A percentile compares a stretch with the other conserved stretches of the same genome.
Evolutionary conservation across 2,329 filamentous ascomycete genomes (phyloP).

Genomic region (Hymenoscyphus linearis): DNA sequence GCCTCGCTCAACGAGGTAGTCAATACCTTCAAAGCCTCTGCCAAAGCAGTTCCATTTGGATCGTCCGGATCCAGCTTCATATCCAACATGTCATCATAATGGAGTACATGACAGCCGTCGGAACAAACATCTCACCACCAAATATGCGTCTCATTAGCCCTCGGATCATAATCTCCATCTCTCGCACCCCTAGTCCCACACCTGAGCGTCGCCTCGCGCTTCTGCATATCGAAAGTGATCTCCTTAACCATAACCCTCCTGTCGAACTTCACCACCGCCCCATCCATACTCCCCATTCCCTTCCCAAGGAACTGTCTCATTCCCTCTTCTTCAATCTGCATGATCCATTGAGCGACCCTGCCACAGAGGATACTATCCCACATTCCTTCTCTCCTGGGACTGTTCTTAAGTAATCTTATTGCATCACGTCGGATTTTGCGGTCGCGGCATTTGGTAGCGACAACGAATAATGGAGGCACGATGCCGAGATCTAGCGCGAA

Average conservation of each 20-base stretch:
- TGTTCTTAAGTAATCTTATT: slow-evolving; percentile 21
- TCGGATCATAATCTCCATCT: slow-evolving; percentile 23
- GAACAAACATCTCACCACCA: slow-evolving; percentile 21
- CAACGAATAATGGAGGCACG: slow-evolving; percentile 29
- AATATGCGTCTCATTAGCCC: slow-evolving; percentile 21
- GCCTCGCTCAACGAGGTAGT: too few relatives aligned
- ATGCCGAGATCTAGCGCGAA: slow-evolving; percentile 30
- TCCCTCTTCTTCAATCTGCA: slow-evolving; percentile 34
- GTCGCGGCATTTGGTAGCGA: slow-evolving; percentile 28
- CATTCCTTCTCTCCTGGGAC: slow-evolving; percentile 30
- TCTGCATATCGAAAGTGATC: slow-evolving; percentile 30
- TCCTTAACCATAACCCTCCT: slow-evolving; percentile 31
- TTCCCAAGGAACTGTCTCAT: slow-evolving; percentile 21
- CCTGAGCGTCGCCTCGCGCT: slow-evolving; percentile 24
- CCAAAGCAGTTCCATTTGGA: too few relatives aligned
- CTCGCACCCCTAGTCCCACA: slow-evolving; percentile 28
- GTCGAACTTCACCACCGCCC: slow-evolving; percentile 16
- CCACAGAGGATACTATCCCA: slow-evolving; percentile 29
- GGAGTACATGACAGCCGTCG: too few relatives aligned
- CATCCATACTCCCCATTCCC: slow-evolving; percentile 11
- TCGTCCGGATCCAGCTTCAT: too few relatives aligned
- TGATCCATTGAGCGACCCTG: slow-evolving; percentile 24
- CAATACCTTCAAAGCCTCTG: too few relatives aligned
- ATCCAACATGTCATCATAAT: too few relatives aligned
- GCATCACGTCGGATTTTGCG: slow-evolving; percentile 25